phyloP scores from a whole-genome alignment of 257 asterid genomes.

The Forsythia suspensa region DNA sequence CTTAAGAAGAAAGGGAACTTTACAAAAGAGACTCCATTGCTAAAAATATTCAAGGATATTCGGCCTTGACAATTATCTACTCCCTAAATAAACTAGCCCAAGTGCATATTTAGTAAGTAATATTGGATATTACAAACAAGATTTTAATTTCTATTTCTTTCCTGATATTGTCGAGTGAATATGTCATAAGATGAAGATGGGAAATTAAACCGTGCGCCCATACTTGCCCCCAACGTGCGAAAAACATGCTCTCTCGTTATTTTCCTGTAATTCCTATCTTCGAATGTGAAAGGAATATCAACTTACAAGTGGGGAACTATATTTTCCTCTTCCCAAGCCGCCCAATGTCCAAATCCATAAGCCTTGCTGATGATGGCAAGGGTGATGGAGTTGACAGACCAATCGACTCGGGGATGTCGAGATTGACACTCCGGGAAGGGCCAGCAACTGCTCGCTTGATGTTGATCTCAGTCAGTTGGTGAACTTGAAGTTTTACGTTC shows the following conservation, averaged over 20 bases:
- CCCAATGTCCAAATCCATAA: conserved; percentile 80
- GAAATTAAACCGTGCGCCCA: not conserved
- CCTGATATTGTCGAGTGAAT: not conserved
- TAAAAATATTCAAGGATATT: not conserved
- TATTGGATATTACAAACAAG: not conserved
- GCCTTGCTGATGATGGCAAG: conserved; percentile 58
- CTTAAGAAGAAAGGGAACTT: not conserved
- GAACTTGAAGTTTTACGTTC: conserved; percentile 57
- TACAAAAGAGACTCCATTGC: not conserved
- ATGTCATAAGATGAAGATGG: not conserved
- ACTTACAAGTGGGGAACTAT: conserved; percentile 31
- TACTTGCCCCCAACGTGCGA: not conserved
- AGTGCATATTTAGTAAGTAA: not conserved
- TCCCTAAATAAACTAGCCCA: not conserved
- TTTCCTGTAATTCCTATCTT: not conserved
- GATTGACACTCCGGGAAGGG: conserved; percentile 62
- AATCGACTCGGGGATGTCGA: conserved; percentile 96
- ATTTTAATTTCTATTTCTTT: not conserved
- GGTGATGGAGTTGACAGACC: conserved; percentile 60
- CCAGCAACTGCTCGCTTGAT: conserved; percentile 69
- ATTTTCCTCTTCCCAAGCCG: conserved; percentile 63
- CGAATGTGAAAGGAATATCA: not conserved
- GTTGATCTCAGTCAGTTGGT: conserved; percentile 55
- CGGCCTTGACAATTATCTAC: not conserved
- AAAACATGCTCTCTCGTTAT: not conserved